These are phyloP conservation scores for Hibiscus syriacus DNA, from an alignment of 345 rosid genomes.

Conservation along the genomic window DNA sequence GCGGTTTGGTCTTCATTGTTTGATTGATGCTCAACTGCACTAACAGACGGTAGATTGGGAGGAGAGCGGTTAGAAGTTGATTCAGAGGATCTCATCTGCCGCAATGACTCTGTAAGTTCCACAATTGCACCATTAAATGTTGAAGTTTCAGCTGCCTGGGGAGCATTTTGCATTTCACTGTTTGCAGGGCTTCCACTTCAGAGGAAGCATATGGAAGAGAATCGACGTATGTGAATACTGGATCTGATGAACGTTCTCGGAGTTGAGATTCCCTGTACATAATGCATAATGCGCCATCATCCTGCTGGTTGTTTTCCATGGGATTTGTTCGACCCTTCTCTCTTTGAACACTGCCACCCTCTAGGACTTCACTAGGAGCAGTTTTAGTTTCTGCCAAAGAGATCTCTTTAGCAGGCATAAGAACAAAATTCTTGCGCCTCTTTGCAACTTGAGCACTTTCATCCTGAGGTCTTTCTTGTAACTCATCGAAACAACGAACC, in stretches of 20 bases:
- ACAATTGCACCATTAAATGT: constrained; percentile 9
- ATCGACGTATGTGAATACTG: constrained; percentile 24
- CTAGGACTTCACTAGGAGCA: constrained; percentile 11
- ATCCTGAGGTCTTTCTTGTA: constrained; percentile 18
- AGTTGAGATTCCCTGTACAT: too few relatives aligned
- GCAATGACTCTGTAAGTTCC: background rate
- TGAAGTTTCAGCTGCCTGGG: constrained; percentile 16
- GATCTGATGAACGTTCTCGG: too few relatives aligned
- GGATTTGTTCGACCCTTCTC: too few relatives aligned
- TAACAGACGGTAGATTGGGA: constrained; percentile 12
- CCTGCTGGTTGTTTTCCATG: too few relatives aligned
- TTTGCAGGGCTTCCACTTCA: constrained; percentile 20
- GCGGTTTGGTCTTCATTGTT: constrained; percentile 7
- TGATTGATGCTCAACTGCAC: constrained; percentile 19
- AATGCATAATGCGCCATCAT: too few relatives aligned
- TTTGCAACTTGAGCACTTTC: constrained; percentile 33
- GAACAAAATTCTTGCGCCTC: constrained; percentile 51
- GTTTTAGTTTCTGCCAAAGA: constrained; percentile 12
- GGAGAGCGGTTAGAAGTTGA: constrained; percentile 5
- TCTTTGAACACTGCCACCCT: constrained; percentile 7
- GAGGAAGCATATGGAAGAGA: constrained; percentile 18
- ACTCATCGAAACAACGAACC: constrained; percentile 27
- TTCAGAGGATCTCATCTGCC: background rate
- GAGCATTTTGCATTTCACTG: constrained; percentile 20
- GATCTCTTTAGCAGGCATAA: too few relatives aligned